phyloP scores from a whole-genome alignment of 2,329 filamentous ascomycete genomes.

The Fusarium begoniae region DNA sequence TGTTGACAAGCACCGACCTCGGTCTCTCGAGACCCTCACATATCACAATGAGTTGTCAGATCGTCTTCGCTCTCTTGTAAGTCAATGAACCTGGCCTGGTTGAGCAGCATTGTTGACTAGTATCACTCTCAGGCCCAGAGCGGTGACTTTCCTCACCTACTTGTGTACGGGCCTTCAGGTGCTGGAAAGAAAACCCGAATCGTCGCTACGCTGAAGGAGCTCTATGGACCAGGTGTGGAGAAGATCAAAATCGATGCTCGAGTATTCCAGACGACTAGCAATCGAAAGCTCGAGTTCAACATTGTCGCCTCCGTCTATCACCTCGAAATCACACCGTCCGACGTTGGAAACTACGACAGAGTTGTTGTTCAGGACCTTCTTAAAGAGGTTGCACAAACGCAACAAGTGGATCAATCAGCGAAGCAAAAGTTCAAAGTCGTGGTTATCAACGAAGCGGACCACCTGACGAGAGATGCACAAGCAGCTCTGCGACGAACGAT shows the following conservation, averaged over 20 bases:
- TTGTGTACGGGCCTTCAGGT: conserved; percentile 95
- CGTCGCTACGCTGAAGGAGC: conserved; percentile 91
- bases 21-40: conserved; percentile 79
- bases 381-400: conserved; percentile 98
- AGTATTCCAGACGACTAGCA: conserved; percentile 93
- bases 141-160: conserved; percentile 96
- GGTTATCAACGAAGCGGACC: conserved; percentile 98
- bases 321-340: conserved; percentile 96
- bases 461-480: conserved; percentile 92
- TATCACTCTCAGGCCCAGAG: conserved; percentile 78
- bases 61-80: conserved; percentile 84
- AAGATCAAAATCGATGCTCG: conserved; percentile 99
- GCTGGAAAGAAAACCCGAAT: conserved; percentile 98
- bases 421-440: conserved; percentile 97
- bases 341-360: conserved; percentile 95
- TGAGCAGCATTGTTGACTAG: conserved; percentile 7
- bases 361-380: conserved; percentile 95
- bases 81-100: conserved; percentile 57
- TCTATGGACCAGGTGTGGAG: conserved; percentile 96
- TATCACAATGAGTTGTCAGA: conserved; percentile 92
- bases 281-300: conserved; percentile 99
- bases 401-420: conserved; percentile 94
- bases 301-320: conserved; percentile 98
- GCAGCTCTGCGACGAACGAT: conserved; percentile 94
- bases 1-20: conserved; percentile 77